phyloP scores from a whole-genome alignment of 305 asterid species.

The Fraxinus xanthoxyloides region DNA sequence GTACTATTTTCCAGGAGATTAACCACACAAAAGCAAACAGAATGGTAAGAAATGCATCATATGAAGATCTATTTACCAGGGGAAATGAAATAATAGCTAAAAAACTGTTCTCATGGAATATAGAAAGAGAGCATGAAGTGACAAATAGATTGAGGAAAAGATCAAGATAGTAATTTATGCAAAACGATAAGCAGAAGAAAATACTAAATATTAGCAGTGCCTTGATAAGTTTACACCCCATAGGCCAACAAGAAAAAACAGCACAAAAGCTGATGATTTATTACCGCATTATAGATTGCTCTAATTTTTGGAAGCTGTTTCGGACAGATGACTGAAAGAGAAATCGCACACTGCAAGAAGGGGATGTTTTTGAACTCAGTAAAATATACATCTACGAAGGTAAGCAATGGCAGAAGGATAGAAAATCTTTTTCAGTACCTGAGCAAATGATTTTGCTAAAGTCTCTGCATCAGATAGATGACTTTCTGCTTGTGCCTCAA shows the following conservation, averaged over 20 bases:
- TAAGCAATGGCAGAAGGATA: conserved; percentile 13
- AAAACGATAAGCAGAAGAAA: not conserved
- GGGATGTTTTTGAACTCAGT: conserved; percentile 18
- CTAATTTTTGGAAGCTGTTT: conserved; percentile 84
- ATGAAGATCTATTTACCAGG: not conserved
- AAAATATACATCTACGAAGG: conserved; percentile 18
- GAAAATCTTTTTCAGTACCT: conserved; percentile 41
- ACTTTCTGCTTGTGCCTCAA: conserved; percentile 56
- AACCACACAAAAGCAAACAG: not conserved
- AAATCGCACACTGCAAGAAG: conserved; percentile 74
- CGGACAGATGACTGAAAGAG: conserved; percentile 91
- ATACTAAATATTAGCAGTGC: not conserved
- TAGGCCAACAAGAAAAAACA: conserved; percentile 14
- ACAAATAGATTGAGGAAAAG: not conserved
- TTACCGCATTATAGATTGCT: conserved; percentile 85
- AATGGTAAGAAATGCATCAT: not conserved
- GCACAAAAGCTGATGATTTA: conserved; percentile 21
- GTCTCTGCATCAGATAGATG: conserved; percentile 80
- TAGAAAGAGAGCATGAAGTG: not conserved
- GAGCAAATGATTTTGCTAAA: conserved; percentile 81
- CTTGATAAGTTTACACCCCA: conserved; percentile 13
- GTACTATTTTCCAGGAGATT: not conserved
- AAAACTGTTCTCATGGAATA: not conserved
- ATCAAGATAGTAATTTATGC: not conserved
- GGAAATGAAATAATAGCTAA: not conserved